Evolutionary conservation across 768 basidiomycete species (phyloP).

Genomic region (Rhizopogon vesiculosus): DNA sequence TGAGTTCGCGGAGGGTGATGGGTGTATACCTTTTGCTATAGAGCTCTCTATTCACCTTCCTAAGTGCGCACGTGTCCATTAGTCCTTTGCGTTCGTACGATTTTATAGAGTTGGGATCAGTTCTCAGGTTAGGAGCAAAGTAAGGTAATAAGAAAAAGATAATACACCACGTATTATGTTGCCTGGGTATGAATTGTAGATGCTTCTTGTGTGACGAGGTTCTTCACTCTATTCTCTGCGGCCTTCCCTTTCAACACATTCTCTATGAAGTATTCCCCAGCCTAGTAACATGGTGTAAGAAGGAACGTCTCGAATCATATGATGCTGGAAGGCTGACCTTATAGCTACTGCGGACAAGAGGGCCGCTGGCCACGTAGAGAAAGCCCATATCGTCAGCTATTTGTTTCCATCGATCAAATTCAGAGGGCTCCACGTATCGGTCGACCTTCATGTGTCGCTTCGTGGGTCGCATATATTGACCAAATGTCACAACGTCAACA

Average conservation of each 20-base stretch:
- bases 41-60: no score
- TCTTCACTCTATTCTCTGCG: constrained; percentile 34
- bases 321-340: constrained; percentile 57
- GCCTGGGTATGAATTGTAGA: neutral
- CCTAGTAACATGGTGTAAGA: constrained; percentile 40
- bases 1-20: no score
- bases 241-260: constrained; percentile 73
- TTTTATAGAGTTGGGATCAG: neutral
- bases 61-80: no score
- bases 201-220: constrained; percentile 22
- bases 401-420: constrained; percentile 89
- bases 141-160: neutral
- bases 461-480: constrained; percentile 99
- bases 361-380: constrained; percentile 95
- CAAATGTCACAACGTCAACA: constrained; percentile 98
- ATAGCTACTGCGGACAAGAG: constrained; percentile 93
- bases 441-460: constrained; percentile 99
- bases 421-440: constrained; percentile 89
- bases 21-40: no score
- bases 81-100: no score
- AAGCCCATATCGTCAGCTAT: constrained; percentile 93
- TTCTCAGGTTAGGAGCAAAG: neutral
- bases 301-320: neutral
- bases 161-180: neutral
- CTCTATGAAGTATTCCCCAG: constrained; percentile 95